A percentile compares a stretch with the other conserved stretches of the same genome.
Evolutionary conservation across 2,329 filamentous ascomycete genomes (phyloP).

Genomic region (Cercospora canescens): DNA sequence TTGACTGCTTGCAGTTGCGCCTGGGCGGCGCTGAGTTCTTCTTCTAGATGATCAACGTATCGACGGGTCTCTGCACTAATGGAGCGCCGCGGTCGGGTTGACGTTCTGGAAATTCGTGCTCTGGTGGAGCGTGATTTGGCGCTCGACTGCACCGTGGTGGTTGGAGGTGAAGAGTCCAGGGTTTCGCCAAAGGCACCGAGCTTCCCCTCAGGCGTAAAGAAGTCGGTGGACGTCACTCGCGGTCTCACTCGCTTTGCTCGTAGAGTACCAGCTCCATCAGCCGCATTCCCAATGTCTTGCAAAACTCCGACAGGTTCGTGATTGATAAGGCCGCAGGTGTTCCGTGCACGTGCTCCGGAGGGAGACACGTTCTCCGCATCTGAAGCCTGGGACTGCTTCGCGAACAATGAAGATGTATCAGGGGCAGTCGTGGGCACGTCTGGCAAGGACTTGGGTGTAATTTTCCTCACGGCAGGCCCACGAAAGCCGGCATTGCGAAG

Average conservation of each 20-base stretch:
- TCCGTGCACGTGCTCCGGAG: slow-evolving; percentile 10
- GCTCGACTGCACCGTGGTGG: slow-evolving; percentile 15
- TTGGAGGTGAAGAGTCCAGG: slow-evolving; percentile 18
- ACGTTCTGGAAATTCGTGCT: slow-evolving; percentile 18
- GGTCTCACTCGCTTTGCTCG: slow-evolving; percentile 22
- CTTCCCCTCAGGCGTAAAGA: slow-evolving; percentile 18
- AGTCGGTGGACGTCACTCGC: slow-evolving; percentile 22
- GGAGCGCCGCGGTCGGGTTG: slow-evolving; percentile 30
- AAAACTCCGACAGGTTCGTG: slow-evolving; percentile 27
- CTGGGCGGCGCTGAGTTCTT: slow-evolving; percentile 45
- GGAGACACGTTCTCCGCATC: slow-evolving; percentile 30
- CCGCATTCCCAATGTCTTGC: slow-evolving; percentile 33
- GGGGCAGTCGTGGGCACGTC: slow-evolving; percentile 27
- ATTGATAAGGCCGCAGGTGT: slow-evolving; percentile 22
- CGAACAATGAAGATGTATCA: slow-evolving; percentile 15
- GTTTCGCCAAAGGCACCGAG: slow-evolving; percentile 16
- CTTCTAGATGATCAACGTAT: slow-evolving; percentile 53
- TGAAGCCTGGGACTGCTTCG: slow-evolving; percentile 12
- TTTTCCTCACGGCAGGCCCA: slow-evolving; percentile 33
- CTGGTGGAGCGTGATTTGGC: slow-evolving; percentile 14
- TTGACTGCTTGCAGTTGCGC: slow-evolving; percentile 40
- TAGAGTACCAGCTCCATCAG: slow-evolving; percentile 7
- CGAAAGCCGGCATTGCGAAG: slow-evolving; percentile 39
- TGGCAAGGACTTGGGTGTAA: slow-evolving; percentile 31
- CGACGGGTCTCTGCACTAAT: slow-evolving; percentile 44